phyloP scores from a whole-genome alignment of 768 basidiomycete genomes.

The Suillus variegatus region DNA sequence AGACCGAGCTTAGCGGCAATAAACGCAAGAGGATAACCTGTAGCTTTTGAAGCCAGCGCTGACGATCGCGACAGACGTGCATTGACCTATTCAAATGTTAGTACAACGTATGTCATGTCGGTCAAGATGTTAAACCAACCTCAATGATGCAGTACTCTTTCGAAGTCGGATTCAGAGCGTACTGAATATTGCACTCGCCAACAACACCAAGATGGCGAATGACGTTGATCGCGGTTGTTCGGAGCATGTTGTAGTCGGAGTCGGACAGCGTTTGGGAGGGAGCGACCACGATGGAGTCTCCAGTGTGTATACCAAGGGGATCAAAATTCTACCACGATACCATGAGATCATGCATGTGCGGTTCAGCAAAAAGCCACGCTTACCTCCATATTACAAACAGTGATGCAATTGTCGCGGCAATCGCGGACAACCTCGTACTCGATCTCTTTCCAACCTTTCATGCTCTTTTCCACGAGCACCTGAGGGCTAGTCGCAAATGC shows the following conservation, averaged over 20 bases:
- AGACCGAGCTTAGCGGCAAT: conserved; percentile 98
- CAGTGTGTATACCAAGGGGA: conserved; percentile 96
- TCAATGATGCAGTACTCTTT: conserved; percentile 99
- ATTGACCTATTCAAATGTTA: conserved; percentile 58
- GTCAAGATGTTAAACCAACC: conserved; percentile 39
- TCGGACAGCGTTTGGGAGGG: conserved; percentile 99
- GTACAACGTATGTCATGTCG: conserved; percentile 3
- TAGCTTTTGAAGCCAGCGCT: conserved; percentile 96
- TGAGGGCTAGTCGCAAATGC: conserved; percentile 98
- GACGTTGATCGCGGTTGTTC: conserved; percentile 97
- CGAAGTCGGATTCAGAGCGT: conserved; percentile 92
- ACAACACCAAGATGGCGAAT: conserved; percentile 98
- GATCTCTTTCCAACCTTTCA: conserved; percentile 99
- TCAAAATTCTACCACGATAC: conserved; percentile 82
- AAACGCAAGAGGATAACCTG: conserved; percentile 97
- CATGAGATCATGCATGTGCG: not conserved
- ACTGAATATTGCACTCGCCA: conserved; percentile 99
- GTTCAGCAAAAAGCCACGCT: conserved; percentile 25
- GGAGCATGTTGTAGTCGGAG: conserved; percentile 98
- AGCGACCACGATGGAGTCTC: conserved; percentile 97
- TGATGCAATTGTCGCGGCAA: conserved; percentile 97
- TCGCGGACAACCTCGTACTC: conserved; percentile 99
- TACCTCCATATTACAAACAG: conserved; percentile 99
- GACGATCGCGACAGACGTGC: conserved; percentile 98
- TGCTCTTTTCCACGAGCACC: conserved; percentile 98